phyloP scores from a whole-genome alignment of 345 rosid species.

The Draba incana region DNA sequence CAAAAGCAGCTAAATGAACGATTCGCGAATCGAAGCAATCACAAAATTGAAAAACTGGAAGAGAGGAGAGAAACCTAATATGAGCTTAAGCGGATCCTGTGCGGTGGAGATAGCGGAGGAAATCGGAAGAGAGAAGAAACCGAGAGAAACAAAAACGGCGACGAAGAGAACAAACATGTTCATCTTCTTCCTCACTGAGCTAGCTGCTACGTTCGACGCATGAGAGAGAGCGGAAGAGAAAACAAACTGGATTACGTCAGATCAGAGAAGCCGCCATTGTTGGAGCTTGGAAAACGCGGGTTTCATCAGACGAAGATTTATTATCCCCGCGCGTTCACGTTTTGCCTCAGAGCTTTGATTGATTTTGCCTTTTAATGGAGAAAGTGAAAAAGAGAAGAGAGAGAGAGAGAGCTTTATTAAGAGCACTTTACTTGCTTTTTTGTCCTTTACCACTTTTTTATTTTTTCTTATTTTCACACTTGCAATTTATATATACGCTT shows the following conservation, averaged over 20 bases:
- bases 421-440: slow-evolving; percentile 29
- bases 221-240: slow-evolving; percentile 9
- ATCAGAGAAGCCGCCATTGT: slow-evolving; percentile 42
- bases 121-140: slow-evolving; percentile 20
- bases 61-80: slow-evolving; percentile 52
- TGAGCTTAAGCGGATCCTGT: slow-evolving; percentile 57
- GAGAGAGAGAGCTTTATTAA: slow-evolving; percentile 29
- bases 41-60: neutral
- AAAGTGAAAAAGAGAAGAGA: slow-evolving; percentile 10
- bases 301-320: slow-evolving; percentile 10
- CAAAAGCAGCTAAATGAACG: neutral
- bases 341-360: neutral
- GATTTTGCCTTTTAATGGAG: slow-evolving; percentile 6
- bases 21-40: slow-evolving; percentile 9
- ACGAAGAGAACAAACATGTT: slow-evolving; percentile 25
- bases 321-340: slow-evolving; percentile 19
- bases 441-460: slow-evolving; percentile 36
- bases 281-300: slow-evolving; percentile 30
- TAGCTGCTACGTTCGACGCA: slow-evolving; percentile 20
- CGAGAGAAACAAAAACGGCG: neutral
- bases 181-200: slow-evolving; percentile 25
- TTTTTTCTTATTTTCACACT: slow-evolving; percentile 34
- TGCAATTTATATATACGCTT: neutral
- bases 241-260: neutral
- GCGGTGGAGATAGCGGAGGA: slow-evolving; percentile 30